Evolutionary conservation across 768 basidiomycete species (phyloP).

Genomic region (Cubamyces lactineus): DNA sequence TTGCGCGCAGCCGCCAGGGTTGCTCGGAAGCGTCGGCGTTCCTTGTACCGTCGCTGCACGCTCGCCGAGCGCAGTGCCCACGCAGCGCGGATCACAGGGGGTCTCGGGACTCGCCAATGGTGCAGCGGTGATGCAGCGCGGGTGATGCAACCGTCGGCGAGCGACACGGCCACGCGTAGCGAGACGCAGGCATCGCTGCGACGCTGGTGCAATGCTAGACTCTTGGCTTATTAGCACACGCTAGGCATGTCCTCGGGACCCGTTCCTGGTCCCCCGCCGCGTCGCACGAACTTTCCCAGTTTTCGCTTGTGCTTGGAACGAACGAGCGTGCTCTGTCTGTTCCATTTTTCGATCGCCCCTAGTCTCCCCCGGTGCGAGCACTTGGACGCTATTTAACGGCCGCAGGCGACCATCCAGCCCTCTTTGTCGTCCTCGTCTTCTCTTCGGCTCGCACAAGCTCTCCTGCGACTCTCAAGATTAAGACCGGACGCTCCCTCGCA

Average conservation of each 20-base stretch:
- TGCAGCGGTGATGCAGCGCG: conserved; percentile 4
- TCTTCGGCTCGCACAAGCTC: conserved; percentile 3
- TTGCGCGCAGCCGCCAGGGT: background rate
- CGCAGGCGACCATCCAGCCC: conserved; percentile 11
- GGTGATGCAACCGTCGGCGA: conserved; percentile 12
- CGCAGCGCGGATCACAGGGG: background rate
- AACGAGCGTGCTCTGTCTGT: conserved; percentile 1
- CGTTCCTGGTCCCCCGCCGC: conserved; percentile 13
- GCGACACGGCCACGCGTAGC: background rate
- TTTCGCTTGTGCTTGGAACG: background rate
- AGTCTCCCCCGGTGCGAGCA: background rate
- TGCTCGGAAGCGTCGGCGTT: background rate
- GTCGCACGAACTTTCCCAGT: background rate
- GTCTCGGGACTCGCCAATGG: background rate
- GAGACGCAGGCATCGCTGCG: background rate
- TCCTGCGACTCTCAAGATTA: background rate
- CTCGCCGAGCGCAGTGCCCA: background rate
- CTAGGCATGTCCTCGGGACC: conserved; percentile 7
- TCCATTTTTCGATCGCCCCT: conserved; percentile 2
- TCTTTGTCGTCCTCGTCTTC: conserved; percentile 3
- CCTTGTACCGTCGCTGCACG: background rate
- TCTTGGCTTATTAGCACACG: background rate
- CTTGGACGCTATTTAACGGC: conserved; percentile 17
- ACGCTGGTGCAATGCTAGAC: background rate
- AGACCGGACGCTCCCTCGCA: background rate